Evolutionary conservation across 371 early-diverging fungal species (phyloP), one percentile per base, ranked within the genome.

Genomic region (Mortierella sp.): DNA sequence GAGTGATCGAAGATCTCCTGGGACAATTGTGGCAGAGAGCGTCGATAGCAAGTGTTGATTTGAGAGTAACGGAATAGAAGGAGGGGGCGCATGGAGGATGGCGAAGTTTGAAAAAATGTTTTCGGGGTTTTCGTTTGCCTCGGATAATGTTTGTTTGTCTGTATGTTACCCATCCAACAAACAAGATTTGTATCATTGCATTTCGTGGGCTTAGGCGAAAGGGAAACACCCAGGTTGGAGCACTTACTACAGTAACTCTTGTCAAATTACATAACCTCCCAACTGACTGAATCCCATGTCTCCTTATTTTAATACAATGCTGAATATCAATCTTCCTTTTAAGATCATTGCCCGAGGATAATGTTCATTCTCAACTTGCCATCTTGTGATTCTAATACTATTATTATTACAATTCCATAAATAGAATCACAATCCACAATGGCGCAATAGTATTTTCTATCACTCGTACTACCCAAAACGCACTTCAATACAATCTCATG

Each of bases 381-480:
- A n/a, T n/a, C n/a, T n/a, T n/a, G 19, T 45, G 12, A 37, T 37
- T 45, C 5, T 35, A 19, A 19, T 45, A n/a, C 4, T 45, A 15
- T 6, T n/a, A n/a, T n/a, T n/a, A n/a, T n/a, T n/a, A n/a, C n/a
- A n/a, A 54, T 23, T 54, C 54, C 54, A 54, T 54, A 54, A 54
- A 54, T 54, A 54, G 54, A 54, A 54, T 54, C 23, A 23, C 9
- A 23, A 17, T 17, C 54, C 54, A 28, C 54, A 28, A 17, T 22
- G 54, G 28, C 26, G 9, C 1, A 2, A 28, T 9, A 7, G 8
- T 54, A 7, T 49, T 49, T n/a, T 35, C 35, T 35, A n/a, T 35
- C 35, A 35, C 35, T 35, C 35, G 3, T 35, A 3, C 35, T 6
- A 35, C 35, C 9, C 35, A 6, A 6, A 3, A 35, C 3, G 35